Percentiles rank a stretch among this genome's conserved stretches.
Evolutionary conservation across 1,284 basidiomycete genomes (phyloP).

Genomic region (Rhodotorula sp.): DNA sequence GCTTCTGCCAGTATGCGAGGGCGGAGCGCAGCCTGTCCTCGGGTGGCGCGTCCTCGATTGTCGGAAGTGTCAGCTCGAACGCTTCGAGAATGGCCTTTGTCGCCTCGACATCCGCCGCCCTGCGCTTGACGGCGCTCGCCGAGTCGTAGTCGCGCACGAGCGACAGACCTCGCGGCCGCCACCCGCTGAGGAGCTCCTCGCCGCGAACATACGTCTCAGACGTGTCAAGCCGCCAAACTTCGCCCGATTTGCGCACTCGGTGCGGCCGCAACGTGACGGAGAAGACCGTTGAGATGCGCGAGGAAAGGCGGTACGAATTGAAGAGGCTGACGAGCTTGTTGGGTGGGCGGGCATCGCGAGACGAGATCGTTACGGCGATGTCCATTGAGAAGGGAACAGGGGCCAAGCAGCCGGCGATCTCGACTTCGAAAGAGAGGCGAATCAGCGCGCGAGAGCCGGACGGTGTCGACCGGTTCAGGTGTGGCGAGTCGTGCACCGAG

Average conservation of each 20-base stretch:
- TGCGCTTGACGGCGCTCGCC: constrained; percentile 67
- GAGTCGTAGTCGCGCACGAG: constrained; percentile 81
- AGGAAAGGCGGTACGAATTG: constrained; percentile 67
- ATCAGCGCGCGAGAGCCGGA: constrained; percentile 76
- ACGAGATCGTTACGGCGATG: constrained; percentile 79
- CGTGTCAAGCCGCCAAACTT: constrained; percentile 93
- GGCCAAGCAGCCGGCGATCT: constrained; percentile 77
- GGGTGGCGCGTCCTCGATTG: constrained; percentile 50
- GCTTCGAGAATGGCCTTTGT: constrained; percentile 69
- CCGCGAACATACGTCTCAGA: constrained; percentile 89
- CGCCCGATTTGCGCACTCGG: constrained; percentile 78
- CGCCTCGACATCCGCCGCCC: constrained; percentile 84
- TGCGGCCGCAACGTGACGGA: constrained; percentile 75
- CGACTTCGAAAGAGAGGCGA: constrained; percentile 73
- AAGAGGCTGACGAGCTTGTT: constrained; percentile 74
- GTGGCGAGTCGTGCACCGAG: constrained; percentile 79
- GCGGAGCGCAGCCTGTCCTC: constrained; percentile 61
- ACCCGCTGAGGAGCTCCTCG: constrained; percentile 76
- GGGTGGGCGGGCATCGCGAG: constrained; percentile 80
- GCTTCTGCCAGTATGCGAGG: constrained; percentile 75
- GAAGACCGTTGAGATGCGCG: constrained; percentile 32
- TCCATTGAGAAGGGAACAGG: constrained; percentile 85
- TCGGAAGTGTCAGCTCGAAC: constrained; percentile 50
- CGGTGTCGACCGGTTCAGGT: constrained; percentile 82
- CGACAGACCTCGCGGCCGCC: constrained; percentile 84